Percentiles rank a stretch among this genome's conserved stretches.
Evolutionary conservation across 2,329 filamentous ascomycete genomes (phyloP).

Genomic region (Pleoardoris graminearum): DNA sequence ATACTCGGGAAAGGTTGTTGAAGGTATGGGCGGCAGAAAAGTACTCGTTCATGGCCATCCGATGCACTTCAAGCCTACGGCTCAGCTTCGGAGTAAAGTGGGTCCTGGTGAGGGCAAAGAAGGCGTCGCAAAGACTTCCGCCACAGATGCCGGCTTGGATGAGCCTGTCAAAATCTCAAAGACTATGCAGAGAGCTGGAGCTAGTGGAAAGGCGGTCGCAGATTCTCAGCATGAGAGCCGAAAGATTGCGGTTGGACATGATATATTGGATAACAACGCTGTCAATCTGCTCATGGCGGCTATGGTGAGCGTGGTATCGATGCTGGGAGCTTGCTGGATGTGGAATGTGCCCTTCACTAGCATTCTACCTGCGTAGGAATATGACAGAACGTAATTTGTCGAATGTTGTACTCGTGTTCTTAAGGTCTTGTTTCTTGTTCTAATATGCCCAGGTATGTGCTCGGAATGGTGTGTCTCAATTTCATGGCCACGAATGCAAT

Average conservation of each 20-base stretch:
- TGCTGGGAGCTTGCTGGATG: conserved; percentile 54
- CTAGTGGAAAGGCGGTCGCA: conserved; percentile 28
- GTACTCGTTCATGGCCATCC: conserved; percentile 47
- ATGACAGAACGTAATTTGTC: too few relatives aligned
- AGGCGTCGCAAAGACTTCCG: conserved; percentile 38
- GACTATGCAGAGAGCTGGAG: conserved; percentile 38
- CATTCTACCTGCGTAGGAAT: conserved; percentile 20
- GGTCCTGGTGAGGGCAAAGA: conserved; percentile 47
- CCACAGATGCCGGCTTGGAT: conserved; percentile 8
- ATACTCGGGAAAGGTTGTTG: conserved; percentile 82
- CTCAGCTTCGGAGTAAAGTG: conserved; percentile 44
- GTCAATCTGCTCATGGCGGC: conserved; percentile 93
- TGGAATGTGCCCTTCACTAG: conserved; percentile 40
- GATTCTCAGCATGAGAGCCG: conserved; percentile 49
- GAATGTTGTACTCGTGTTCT: neutral
- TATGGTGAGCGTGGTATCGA: conserved; percentile 76
- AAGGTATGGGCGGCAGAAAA: conserved; percentile 74
- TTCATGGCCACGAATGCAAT: too few relatives aligned
- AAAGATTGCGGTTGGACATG: conserved; percentile 65
- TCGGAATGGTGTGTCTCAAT: too few relatives aligned
- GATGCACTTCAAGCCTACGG: conserved; percentile 34
- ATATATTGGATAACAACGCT: conserved; percentile 90
- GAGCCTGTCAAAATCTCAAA: conserved; percentile 32
- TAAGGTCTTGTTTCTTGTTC: neutral
- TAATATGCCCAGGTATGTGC: neutral